These are phyloP conservation scores for Lathyrus tuberosus DNA, from an alignment of 306 rosid species.

Conservation along the genomic window DNA sequence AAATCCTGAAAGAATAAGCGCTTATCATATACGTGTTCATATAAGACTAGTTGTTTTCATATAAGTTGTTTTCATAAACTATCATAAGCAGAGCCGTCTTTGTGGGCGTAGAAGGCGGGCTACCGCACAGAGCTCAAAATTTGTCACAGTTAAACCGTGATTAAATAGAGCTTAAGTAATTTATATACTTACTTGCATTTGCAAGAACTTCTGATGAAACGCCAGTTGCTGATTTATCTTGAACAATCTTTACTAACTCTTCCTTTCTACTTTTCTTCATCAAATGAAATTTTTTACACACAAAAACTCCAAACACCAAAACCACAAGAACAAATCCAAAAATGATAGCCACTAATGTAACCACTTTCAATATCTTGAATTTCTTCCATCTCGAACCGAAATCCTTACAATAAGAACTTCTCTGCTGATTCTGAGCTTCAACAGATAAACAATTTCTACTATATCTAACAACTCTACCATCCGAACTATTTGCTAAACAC, in stretches of 20 bases:
- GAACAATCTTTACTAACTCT: conserved; percentile 47
- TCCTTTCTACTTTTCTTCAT: conserved; percentile 39
- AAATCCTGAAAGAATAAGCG: conserved; percentile 48
- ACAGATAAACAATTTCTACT: conserved; percentile 67
- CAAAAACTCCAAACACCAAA: conserved; percentile 50
- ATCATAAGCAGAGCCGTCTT: too few relatives aligned
- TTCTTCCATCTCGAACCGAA: conserved; percentile 37
- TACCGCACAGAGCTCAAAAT: too few relatives aligned
- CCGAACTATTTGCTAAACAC: conserved; percentile 62
- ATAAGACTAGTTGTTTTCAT: too few relatives aligned
- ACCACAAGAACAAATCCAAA: conserved; percentile 50
- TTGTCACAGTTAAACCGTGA: too few relatives aligned
- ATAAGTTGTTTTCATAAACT: too few relatives aligned
- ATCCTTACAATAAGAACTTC: conserved; percentile 65
- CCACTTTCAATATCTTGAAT: conserved; percentile 44
- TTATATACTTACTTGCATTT: conserved; percentile 71
- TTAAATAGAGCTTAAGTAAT: background rate
- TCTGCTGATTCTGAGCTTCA: conserved; percentile 53
- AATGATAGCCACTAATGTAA: conserved; percentile 43
- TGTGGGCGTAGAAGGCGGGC: too few relatives aligned
- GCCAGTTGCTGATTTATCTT: conserved; percentile 55
- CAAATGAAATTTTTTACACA: conserved; percentile 45
- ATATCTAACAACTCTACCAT: conserved; percentile 57
- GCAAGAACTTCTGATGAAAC: conserved; percentile 72
- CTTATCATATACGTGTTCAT: too few relatives aligned